phyloP scores from a whole-genome alignment of 177 flowering plant species.

The Telopea speciosissima region DNA sequence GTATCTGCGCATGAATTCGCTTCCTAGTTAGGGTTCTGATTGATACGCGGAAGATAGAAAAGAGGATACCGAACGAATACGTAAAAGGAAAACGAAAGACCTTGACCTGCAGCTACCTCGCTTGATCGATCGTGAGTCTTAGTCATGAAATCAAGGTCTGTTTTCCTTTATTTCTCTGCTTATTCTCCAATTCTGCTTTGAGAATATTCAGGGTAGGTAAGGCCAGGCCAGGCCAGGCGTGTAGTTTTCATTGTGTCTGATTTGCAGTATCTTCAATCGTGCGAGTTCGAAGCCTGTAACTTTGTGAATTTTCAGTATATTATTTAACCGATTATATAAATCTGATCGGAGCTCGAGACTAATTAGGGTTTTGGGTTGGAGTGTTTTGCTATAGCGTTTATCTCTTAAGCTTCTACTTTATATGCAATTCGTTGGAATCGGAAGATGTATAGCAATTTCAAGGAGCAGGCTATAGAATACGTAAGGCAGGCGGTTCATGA shows the following conservation, averaged over 20 bases:
- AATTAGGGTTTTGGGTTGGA: background rate
- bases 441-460: constrained; percentile 94
- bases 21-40: background rate
- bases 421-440: constrained; percentile 13
- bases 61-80: background rate
- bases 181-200: background rate
- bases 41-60: background rate
- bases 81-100: background rate
- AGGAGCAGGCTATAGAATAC: constrained; percentile 94
- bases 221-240: background rate
- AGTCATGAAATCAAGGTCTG: background rate
- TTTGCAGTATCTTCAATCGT: background rate
- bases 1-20: background rate
- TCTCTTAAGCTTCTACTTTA: constrained; percentile 2
- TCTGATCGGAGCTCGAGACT: no score
- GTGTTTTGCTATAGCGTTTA: background rate
- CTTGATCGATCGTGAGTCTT: background rate
- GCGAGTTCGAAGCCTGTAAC: background rate
- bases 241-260: background rate
- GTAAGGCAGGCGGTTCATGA: constrained; percentile 93
- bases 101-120: background rate
- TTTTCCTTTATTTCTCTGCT: background rate
- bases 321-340: background rate
- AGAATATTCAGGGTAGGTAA: background rate
- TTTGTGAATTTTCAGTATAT: background rate